Evolutionary conservation across 164 flowering plant species (phyloP).

Genomic region (Chloranthus sessilifolius): DNA sequence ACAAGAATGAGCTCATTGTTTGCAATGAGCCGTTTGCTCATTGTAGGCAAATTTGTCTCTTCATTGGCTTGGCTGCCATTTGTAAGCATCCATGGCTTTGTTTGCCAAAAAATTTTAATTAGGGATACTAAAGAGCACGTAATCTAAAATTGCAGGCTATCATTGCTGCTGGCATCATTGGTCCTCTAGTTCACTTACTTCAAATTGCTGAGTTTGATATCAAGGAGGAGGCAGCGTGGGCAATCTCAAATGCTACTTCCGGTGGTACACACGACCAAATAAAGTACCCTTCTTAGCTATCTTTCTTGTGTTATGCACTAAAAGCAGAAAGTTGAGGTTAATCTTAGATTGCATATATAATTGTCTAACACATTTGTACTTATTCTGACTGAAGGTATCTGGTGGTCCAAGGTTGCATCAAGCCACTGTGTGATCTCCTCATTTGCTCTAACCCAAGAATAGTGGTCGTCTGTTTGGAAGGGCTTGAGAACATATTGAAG

Average conservation of each 20-base stretch:
- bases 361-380: no score
- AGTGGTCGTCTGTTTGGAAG: constrained; percentile 70
- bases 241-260: constrained; percentile 80
- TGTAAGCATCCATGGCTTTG: no score
- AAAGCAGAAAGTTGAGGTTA: no score
- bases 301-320: no score
- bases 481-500: constrained; percentile 70
- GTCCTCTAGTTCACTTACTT: constrained; percentile 67
- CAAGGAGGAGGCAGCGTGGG: constrained; percentile 90
- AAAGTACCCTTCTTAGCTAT: no score
- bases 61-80: no score
- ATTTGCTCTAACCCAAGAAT: constrained; percentile 68
- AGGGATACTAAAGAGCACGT: no score
- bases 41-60: no score
- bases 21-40: no score
- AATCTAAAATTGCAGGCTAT: constrained; percentile 59
- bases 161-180: constrained; percentile 65
- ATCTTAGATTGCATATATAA: no score
- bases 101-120: no score
- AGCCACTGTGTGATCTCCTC: constrained; percentile 78
- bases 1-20: no score
- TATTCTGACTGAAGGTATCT: constrained; percentile 49
- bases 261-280: constrained; percentile 82
- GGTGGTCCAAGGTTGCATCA: constrained; percentile 60
- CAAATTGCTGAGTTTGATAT: constrained; percentile 84